Conservation (phyloP, 768 basidiomycete species). For the Termitomyces sp. region DNA sequence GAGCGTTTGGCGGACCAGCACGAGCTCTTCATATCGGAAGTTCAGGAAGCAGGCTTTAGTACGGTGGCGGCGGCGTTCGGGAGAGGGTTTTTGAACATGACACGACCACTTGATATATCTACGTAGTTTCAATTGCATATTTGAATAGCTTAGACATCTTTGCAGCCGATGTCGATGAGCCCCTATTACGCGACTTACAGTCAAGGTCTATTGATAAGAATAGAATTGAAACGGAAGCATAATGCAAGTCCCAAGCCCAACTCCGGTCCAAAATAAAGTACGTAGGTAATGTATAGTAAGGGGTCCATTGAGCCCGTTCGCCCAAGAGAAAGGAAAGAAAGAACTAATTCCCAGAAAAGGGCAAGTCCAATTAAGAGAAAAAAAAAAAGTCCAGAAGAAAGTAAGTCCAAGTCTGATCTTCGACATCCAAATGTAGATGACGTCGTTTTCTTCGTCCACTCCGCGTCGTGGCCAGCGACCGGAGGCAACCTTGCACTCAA, state of each 20-base stretch:
- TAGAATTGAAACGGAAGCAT: background rate
- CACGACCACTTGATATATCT: conserved; percentile 31
- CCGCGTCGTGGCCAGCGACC: conserved; percentile 12
- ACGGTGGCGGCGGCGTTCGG: conserved; percentile 71
- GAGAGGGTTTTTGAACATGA: conserved; percentile 55
- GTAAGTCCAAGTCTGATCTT: background rate
- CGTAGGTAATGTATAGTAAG: background rate
- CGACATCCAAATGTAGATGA: background rate
- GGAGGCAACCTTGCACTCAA: conserved; percentile 9
- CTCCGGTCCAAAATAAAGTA: background rate
- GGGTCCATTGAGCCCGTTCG: background rate
- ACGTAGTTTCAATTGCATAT: background rate
- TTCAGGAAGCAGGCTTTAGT: conserved; percentile 68
- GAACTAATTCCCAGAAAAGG: background rate
- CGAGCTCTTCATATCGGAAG: conserved; percentile 75
- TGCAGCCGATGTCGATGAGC: background rate
- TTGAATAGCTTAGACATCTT: background rate
- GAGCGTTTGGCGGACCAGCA: conserved; percentile 80
- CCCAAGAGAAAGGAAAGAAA: background rate
- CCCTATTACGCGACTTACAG: background rate
- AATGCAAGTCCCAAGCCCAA: background rate
- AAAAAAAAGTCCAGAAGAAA: background rate
- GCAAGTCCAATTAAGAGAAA: too few species aligned
- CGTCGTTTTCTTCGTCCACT: conserved; percentile 6
- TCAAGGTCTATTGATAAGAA: background rate